Percentiles rank a stretch among this genome's conserved stretches.
These are phyloP conservation scores for Elsinoe ampelina DNA, from an alignment of 2,329 filamentous ascomycete genomes.

Conservation along the genomic window DNA sequence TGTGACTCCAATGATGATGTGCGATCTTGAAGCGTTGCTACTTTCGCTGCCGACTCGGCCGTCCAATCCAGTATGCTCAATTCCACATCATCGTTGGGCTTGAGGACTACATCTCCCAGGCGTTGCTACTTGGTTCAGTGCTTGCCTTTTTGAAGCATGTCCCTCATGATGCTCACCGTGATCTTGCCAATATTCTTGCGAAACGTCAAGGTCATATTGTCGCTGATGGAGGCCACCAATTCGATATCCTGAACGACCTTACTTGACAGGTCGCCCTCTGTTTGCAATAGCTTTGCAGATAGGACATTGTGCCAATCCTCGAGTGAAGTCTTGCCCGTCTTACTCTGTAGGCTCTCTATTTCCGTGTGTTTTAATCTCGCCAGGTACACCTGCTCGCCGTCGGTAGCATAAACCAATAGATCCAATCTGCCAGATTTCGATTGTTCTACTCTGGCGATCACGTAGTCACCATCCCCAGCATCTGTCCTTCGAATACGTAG, in stretches of 20 bases:
- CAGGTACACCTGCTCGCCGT: slow-evolving; percentile 53
- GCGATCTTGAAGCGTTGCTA: slow-evolving; percentile 32
- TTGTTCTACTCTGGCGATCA: slow-evolving; percentile 52
- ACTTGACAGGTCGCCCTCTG: slow-evolving; percentile 28
- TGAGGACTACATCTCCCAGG: slow-evolving; percentile 55
- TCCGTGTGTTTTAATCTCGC: slow-evolving; percentile 51
- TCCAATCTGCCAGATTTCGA: slow-evolving; percentile 48
- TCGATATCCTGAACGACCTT: slow-evolving; percentile 47
- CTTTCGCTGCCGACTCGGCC: slow-evolving; percentile 43
- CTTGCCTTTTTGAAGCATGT: not conserved
- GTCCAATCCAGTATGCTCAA: slow-evolving; percentile 62
- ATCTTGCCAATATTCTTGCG: slow-evolving; percentile 59
- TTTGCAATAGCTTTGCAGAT: slow-evolving; percentile 45
- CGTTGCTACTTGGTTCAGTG: slow-evolving; percentile 45
- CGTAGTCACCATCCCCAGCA: slow-evolving; percentile 30
- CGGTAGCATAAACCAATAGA: slow-evolving; percentile 58
- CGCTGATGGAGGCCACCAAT: slow-evolving; percentile 46
- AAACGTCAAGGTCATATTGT: slow-evolving; percentile 52
- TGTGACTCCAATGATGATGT: slow-evolving; percentile 29
- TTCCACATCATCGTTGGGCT: slow-evolving; percentile 47
- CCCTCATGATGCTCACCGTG: slow-evolving; percentile 41
- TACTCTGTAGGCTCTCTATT: slow-evolving; percentile 40
- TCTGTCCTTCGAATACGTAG: slow-evolving; percentile 50
- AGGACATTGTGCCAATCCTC: slow-evolving; percentile 61
- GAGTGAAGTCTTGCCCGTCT: not conserved